Conservation (phyloP, 129 eudicot genomes). For the Ambrosia trifida region DNA sequence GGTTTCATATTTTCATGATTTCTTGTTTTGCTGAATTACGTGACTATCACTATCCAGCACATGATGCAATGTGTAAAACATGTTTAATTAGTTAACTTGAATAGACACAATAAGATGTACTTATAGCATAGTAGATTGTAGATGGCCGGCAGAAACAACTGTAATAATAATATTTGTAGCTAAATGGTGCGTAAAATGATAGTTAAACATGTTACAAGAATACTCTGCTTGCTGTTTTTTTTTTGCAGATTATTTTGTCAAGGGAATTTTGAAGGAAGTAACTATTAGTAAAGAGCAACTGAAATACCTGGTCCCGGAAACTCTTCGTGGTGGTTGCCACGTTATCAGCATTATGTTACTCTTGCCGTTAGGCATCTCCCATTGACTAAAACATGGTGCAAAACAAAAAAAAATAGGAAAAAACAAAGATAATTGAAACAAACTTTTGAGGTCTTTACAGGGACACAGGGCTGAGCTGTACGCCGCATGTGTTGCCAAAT, state of each 20-base stretch:
- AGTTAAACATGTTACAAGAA: slow-evolving; percentile 3
- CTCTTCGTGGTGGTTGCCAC: slow-evolving; percentile 99
- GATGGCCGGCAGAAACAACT: not conserved
- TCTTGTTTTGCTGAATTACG: not conserved
- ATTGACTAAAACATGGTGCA: not conserved
- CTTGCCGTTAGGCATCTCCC: slow-evolving; percentile 18
- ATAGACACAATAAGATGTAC: not conserved
- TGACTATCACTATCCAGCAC: not conserved
- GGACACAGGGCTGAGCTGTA: slow-evolving; percentile 99
- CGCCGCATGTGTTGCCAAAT: too few species aligned
- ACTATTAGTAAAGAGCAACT: slow-evolving; percentile 78
- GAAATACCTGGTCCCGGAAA: slow-evolving; percentile 91
- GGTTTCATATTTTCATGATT: slow-evolving; percentile 6
- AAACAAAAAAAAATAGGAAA: not conserved
- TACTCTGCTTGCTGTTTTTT: not conserved
- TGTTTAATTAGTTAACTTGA: slow-evolving; percentile 9
- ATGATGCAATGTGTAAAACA: not conserved
- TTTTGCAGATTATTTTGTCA: slow-evolving; percentile 81
- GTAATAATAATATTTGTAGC: not conserved
- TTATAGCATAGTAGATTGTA: slow-evolving; percentile 8
- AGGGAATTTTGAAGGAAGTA: slow-evolving; percentile 95
- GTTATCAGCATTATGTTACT: slow-evolving; percentile 45
- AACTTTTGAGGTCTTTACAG: slow-evolving; percentile 42
- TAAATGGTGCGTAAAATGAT: slow-evolving; percentile 2
- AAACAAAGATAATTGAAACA: not conserved